These are phyloP conservation scores for Paracoccidioides lutzii DNA, from an alignment of 2,329 filamentous ascomycete species.

Conservation along the genomic window DNA sequence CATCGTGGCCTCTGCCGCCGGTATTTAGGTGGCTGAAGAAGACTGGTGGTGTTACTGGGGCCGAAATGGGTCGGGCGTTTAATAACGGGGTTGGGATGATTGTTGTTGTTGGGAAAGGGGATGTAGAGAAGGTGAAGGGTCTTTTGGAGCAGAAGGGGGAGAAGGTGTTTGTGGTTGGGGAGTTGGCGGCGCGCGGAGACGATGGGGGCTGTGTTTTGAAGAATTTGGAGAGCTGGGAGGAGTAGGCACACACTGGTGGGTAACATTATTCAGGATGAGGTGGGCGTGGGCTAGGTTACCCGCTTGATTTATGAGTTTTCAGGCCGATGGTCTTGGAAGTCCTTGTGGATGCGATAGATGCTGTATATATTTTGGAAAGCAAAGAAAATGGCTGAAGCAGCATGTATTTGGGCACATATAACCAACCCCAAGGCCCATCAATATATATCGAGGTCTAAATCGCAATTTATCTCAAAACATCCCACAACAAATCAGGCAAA, in stretches of 20 bases:
- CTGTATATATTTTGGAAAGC: too few relatives aligned
- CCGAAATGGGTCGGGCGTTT: conserved; percentile 85
- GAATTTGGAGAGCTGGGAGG: conserved; percentile 41
- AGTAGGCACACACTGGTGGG: background rate
- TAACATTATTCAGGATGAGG: too few relatives aligned
- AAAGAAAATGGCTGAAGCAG: too few relatives aligned
- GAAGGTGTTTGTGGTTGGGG: conserved; percentile 63
- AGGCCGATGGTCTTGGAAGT: too few relatives aligned
- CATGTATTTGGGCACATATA: too few relatives aligned
- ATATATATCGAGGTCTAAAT: too few relatives aligned
- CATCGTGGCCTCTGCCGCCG: conserved; percentile 58
- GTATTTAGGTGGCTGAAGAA: conserved; percentile 82
- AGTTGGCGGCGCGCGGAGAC: conserved; percentile 43
- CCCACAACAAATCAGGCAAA: too few relatives aligned
- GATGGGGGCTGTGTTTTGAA: conserved; percentile 50
- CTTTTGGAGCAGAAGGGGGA: conserved; percentile 58
- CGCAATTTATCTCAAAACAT: too few relatives aligned
- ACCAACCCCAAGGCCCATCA: too few relatives aligned
- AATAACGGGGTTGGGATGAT: conserved; percentile 96
- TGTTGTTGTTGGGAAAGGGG: conserved; percentile 56
- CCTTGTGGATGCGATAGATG: too few relatives aligned
- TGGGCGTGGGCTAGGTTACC: too few relatives aligned
- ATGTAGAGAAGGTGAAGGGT: conserved; percentile 48
- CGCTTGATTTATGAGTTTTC: too few relatives aligned
- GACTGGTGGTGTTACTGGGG: conserved; percentile 52